Evolutionary conservation across 1,284 basidiomycete species (phyloP).

Genomic region (Moesziomyces parantarcticus): DNA sequence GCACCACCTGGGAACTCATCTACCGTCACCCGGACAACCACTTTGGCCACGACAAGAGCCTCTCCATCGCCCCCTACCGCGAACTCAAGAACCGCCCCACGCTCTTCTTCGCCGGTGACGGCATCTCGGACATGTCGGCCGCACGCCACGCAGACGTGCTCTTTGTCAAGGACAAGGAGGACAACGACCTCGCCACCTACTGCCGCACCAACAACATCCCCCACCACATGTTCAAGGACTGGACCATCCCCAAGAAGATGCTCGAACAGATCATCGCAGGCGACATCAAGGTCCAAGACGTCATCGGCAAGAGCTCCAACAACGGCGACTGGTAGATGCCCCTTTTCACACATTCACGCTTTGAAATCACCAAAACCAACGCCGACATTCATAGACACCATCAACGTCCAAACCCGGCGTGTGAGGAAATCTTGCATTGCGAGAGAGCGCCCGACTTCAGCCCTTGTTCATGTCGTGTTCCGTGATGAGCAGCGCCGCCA

Average conservation of each 20-base stretch:
- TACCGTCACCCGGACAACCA: constrained; percentile 67
- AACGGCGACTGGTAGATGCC: constrained; percentile 27
- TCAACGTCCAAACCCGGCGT: neutral
- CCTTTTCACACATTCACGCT: too few relatives aligned
- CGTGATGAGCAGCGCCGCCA: constrained; percentile 58
- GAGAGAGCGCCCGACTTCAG: neutral
- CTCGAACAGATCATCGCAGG: constrained; percentile 55
- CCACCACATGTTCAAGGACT: constrained; percentile 65
- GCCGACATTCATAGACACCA: neutral
- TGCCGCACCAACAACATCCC: constrained; percentile 62
- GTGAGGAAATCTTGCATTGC: neutral
- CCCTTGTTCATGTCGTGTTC: constrained; percentile 48
- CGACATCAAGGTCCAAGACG: constrained; percentile 47
- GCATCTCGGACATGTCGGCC: constrained; percentile 67
- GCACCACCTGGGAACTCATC: constrained; percentile 64
- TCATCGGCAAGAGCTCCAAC: constrained; percentile 42
- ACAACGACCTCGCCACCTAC: constrained; percentile 66
- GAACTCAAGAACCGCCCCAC: constrained; percentile 62
- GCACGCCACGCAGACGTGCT: constrained; percentile 67
- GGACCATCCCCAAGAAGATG: constrained; percentile 63
- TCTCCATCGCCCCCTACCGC: constrained; percentile 65
- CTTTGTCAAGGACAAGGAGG: constrained; percentile 67
- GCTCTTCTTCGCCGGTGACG: constrained; percentile 67
- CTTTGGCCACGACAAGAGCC: constrained; percentile 66
- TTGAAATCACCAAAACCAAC: too few relatives aligned